Evolutionary conservation across 2,329 filamentous ascomycete species (phyloP), one percentile per base, ranked within the genome.

Genomic region (Colletotrichum aenigma): DNA sequence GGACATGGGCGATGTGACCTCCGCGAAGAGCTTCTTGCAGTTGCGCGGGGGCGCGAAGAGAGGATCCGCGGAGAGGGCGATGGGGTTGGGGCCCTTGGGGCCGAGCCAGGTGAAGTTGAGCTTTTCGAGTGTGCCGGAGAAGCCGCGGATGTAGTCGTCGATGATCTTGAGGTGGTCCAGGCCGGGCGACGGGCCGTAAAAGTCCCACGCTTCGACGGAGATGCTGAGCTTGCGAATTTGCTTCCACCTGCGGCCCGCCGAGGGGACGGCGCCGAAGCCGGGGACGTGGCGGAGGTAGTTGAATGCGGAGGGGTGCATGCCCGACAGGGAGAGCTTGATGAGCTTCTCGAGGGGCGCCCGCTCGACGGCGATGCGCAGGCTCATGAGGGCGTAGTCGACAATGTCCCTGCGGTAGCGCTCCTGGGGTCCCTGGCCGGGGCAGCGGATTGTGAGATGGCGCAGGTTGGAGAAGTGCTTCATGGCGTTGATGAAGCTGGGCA

Each of bases 321-420:
- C 91, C 15, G 91, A 90, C 3, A 98, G 89, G 1, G 94, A 94
- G 4, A 98, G 88, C 76, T 93, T 93, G 77, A 89, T 87, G 16
- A 98, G 89, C 74, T 88, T 89, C 66, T 87, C 87, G 65, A 97
- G 86, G 2, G 92, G 91, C 12, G 93, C 91, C 70, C 93, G 91
- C 86, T 98, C 96, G 34, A 97, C 86, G 15, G 96, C 94, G 78
- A 98, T 95, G 78, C 95, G 93, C 71, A 98, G 86, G 78, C 95
- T 97, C 82, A 97, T 95, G 76, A 98, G 91, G 6, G 95, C 95
- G 81, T 97, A 98, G 88, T 98, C 96, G 75, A 98, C 94, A 65
- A 93, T 92, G 83, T 92, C 93, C 64, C 95, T 91, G 48, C 95
- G 91, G 82, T 96, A 95, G 60, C 93, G 89, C 82, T 95, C 92